These are phyloP conservation scores for Neurospora africana DNA, from an alignment of 495 filamentous ascomycete species.

Conservation along the genomic window DNA sequence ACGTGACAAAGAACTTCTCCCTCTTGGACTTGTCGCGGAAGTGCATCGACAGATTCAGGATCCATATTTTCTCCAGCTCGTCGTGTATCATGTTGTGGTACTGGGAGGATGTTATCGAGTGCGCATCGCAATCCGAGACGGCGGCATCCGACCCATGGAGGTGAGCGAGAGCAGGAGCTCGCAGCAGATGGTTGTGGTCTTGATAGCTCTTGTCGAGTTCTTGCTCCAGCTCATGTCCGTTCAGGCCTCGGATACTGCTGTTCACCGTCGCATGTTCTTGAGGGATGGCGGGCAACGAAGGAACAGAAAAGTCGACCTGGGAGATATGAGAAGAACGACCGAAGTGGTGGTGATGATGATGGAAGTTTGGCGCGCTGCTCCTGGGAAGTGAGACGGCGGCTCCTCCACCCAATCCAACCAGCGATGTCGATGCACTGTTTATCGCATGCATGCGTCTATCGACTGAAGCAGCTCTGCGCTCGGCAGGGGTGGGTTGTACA, in stretches of 20 bases:
- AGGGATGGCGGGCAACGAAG: constrained; percentile 21
- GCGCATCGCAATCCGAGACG: constrained; percentile 22
- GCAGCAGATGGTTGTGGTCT: neutral
- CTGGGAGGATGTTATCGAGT: constrained; percentile 39
- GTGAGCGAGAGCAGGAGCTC: neutral
- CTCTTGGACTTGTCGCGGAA: constrained; percentile 89
- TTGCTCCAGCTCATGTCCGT: constrained; percentile 6
- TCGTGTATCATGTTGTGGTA: constrained; percentile 55
- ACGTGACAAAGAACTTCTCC: constrained; percentile 98
- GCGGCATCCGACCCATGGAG: constrained; percentile 8
- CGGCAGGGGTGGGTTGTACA: constrained; percentile 44
- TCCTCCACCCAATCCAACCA: neutral
- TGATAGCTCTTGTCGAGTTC: constrained; percentile 6
- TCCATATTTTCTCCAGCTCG: constrained; percentile 86
- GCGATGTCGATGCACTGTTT: constrained; percentile 15
- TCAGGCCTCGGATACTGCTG: constrained; percentile 4
- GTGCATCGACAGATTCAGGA: constrained; percentile 96
- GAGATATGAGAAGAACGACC: constrained; percentile 6
- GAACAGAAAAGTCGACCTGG: constrained; percentile 2
- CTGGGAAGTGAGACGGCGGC: constrained; percentile 23
- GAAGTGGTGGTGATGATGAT: constrained; percentile 13
- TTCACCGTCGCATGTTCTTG: constrained; percentile 18
- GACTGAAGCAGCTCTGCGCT: constrained; percentile 64
- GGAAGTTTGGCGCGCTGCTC: constrained; percentile 35
- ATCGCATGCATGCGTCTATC: constrained; percentile 46